Percentiles rank a stretch among this genome's conserved stretches.
Conservation (phyloP, 176 grass and related monocot genomes). For the Hsuehochloa calcarea region DNA sequence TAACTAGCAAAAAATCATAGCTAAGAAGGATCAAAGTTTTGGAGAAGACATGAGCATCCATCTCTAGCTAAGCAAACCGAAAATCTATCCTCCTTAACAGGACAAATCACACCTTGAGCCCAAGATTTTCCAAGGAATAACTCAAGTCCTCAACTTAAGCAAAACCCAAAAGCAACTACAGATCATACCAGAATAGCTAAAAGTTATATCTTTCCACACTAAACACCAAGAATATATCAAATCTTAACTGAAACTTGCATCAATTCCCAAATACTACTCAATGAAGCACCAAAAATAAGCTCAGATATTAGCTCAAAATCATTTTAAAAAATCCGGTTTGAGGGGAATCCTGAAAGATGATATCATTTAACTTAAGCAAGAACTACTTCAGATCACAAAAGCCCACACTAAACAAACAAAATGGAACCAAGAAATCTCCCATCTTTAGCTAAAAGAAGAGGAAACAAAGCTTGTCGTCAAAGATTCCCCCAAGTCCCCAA, state of each 20-base stretch:
- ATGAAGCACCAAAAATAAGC: constrained; percentile 1
- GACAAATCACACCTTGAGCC: not conserved
- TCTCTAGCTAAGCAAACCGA: not conserved
- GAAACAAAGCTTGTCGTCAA: not conserved
- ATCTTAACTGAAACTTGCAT: not conserved
- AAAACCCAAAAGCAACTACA: not conserved
- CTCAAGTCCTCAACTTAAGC: not conserved
- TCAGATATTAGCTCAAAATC: not conserved
- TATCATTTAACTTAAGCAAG: not conserved
- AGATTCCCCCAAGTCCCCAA: not conserved
- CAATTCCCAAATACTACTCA: not conserved
- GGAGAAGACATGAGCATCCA: not conserved
- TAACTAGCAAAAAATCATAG: constrained; percentile 32
- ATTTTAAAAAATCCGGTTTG: not conserved
- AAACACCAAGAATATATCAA: constrained; percentile 21
- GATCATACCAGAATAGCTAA: constrained; percentile 16
- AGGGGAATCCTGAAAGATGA: not conserved
- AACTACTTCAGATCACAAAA: constrained; percentile 12
- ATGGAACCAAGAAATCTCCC: not conserved
- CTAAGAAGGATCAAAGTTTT: constrained; percentile 23
- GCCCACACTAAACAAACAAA: not conserved
- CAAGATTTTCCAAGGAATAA: constrained; percentile 12
- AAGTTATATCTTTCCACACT: not conserved
- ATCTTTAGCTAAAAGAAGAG: constrained; percentile 9
- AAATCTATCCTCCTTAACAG: not conserved